phyloP scores from a whole-genome alignment of 169 alveolate species.

The Perkinsus chesapeaki region DNA sequence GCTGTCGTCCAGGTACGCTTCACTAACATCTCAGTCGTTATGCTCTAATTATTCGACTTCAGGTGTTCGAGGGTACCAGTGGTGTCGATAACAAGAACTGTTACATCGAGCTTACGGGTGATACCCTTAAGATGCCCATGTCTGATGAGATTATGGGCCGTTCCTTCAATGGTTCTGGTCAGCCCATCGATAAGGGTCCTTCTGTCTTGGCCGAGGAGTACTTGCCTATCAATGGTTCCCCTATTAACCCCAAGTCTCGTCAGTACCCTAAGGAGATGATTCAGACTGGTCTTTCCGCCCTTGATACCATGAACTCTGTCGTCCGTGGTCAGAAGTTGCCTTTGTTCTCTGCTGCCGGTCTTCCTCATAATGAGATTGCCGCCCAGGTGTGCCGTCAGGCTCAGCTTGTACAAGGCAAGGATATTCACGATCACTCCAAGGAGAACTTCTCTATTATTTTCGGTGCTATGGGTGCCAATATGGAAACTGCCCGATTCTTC shows the following conservation, averaged over 20 bases:
- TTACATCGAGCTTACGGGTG: slow-evolving; percentile 96
- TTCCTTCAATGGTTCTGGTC: slow-evolving; percentile 98
- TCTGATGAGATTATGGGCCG: slow-evolving; percentile 77
- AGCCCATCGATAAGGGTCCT: slow-evolving; percentile 98
- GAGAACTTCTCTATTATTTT: slow-evolving; percentile 99
- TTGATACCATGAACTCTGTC: slow-evolving; percentile 98
- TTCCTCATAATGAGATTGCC: slow-evolving; percentile 99
- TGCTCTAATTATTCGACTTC: slow-evolving; percentile 26
- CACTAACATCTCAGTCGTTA: neutral
- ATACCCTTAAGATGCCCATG: slow-evolving; percentile 94
- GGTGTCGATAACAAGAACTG: slow-evolving; percentile 95
- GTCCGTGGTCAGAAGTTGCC: slow-evolving; percentile 99
- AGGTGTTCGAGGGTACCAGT: slow-evolving; percentile 99
- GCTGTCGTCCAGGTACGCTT: slow-evolving; percentile 77
- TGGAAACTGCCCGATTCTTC: slow-evolving; percentile 99
- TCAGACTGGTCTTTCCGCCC: slow-evolving; percentile 99
- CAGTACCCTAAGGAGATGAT: slow-evolving; percentile 98
- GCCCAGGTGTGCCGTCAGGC: slow-evolving; percentile 99
- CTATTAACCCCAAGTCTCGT: slow-evolving; percentile 95
- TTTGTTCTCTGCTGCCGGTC: slow-evolving; percentile 99
- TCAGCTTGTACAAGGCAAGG: slow-evolving; percentile 92
- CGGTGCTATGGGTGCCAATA: slow-evolving; percentile 99
- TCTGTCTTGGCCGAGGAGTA: slow-evolving; percentile 95
- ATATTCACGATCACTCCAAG: slow-evolving; percentile 91
- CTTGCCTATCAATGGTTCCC: slow-evolving; percentile 91